Percentiles rank a stretch among this genome's conserved stretches.
phyloP scores from a whole-genome alignment of 495 filamentous ascomycete genomes.

The Penicillium fimorum region DNA sequence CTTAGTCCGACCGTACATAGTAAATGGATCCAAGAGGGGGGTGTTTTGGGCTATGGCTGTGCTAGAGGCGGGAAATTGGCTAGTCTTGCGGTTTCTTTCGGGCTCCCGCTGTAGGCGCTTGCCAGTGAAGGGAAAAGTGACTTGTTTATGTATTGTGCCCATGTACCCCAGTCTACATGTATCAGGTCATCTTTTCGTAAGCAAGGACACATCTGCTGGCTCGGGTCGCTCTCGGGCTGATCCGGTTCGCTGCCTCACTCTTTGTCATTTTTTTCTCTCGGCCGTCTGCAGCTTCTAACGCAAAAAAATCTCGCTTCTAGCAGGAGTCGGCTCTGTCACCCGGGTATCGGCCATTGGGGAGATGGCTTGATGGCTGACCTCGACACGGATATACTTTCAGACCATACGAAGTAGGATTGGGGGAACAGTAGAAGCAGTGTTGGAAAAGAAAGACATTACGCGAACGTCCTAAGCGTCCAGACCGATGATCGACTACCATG shows the following conservation, averaged over 20 bases:
- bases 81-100: neutral
- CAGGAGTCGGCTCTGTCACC: conserved; percentile 3
- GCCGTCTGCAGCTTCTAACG: conserved; percentile 9
- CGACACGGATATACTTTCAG: neutral
- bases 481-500: conserved; percentile 10
- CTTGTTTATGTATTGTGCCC: conserved; percentile 6
- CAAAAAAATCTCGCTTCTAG: conserved; percentile 9
- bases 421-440: neutral
- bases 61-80: conserved; percentile 7
- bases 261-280: conserved; percentile 1
- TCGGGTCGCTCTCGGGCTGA: conserved; percentile 28
- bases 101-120: conserved; percentile 19
- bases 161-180: conserved; percentile 8
- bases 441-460: neutral
- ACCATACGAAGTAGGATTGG: neutral
- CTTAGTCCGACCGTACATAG: conserved; percentile 12
- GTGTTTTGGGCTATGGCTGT: conserved; percentile 2
- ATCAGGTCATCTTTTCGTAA: conserved; percentile 10
- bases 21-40: conserved; percentile 1
- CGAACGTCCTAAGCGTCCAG: conserved; percentile 10
- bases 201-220: conserved; percentile 9
- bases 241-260: conserved; percentile 54
- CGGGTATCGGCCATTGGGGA: conserved; percentile 2
- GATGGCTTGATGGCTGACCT: neutral
- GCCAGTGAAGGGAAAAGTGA: conserved; percentile 2